Evolutionary conservation across 352 stramenopile genomes (phyloP), one percentile per base, ranked within the genome.

Genomic region (Blastocystis sp.): DNA sequence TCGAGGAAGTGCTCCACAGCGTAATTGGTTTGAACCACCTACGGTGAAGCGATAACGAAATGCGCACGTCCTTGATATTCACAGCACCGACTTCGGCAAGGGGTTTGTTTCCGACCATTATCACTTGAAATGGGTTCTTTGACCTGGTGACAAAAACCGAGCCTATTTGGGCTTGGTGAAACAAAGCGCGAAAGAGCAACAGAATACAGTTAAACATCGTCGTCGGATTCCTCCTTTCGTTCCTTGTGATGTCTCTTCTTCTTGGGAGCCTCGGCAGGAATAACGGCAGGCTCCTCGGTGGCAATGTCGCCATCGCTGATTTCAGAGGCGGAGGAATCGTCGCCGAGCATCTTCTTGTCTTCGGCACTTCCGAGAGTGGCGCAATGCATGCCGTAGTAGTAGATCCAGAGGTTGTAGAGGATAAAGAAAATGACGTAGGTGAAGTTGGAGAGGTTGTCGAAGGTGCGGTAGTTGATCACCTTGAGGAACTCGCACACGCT

Each of bases 351-450:
- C 40, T 34, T 45, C 45, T 79, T 19, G 45, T 79, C 43, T 34
- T 56, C 69, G 19, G 56, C 69, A 34, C 69, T 61, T 34, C 28
- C 28, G 4, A 79, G 69, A 62, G 56, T 56, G 38, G n/a, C 17
- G 40, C 69, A 79, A 45, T 79, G 69, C 17, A 79, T 61, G 11
- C 69, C 69, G 17, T 62, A 79, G 53, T 53, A 45, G n/a, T 53
- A 62, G 38, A 79, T 79, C 69, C 69, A 79, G 69, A 9, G 23
- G 38, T 79, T 79, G 45, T 79, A 79, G 40, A 62, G 40, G 38
- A 79, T 79, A 45, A 79, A 79, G 69, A 79, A 79, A 19, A 79
- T 14, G 23, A 79, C 40, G 61, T 79, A 79, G 10, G 23, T 79
- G 11, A n/a, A 79, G 53, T 45, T 79, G 34, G 69, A 79, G 11